Evolutionary conservation across 441 rosid species (phyloP).

Genomic region (Bocquillonia castaneifolia): DNA sequence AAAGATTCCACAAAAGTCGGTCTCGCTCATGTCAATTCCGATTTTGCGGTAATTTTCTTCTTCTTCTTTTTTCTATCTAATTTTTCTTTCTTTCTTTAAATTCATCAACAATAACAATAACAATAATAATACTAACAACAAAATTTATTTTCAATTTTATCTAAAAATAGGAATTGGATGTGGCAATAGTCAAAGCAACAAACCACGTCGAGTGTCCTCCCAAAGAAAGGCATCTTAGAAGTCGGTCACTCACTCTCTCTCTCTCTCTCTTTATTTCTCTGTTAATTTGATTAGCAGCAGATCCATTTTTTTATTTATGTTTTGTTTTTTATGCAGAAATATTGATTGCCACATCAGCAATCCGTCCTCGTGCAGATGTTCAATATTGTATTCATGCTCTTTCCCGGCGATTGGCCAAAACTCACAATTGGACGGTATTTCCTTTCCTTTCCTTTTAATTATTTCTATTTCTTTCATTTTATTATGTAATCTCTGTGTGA

Average conservation of each 20-base stretch:
- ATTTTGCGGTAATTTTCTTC: conserved; percentile 58
- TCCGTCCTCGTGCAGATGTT: conserved; percentile 75
- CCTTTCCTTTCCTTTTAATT: neutral
- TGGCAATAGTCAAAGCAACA: conserved; percentile 92
- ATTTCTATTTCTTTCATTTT: neutral
- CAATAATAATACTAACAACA: no score
- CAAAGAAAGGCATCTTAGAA: conserved; percentile 86
- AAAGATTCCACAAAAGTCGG: conserved; percentile 99
- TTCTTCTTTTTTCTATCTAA: neutral
- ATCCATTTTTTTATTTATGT: conserved; percentile 6
- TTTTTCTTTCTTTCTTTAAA: neutral
- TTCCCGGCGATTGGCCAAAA: conserved; percentile 62
- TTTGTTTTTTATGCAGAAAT: conserved; percentile 50
- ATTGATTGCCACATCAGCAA: conserved; percentile 58
- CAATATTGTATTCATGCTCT: conserved; percentile 68
- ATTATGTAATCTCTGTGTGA: neutral
- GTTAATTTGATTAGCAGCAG: neutral
- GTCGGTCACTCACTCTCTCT: conserved; percentile 36
- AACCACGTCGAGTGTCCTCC: conserved; percentile 98
- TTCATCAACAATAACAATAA: no score
- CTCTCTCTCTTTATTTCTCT: neutral
- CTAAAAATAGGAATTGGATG: conserved; percentile 76
- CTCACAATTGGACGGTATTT: conserved; percentile 73
- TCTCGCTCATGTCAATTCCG: conserved; percentile 97
- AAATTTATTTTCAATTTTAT: conserved; percentile 8